These are phyloP conservation scores for Wickerhamomyces sp. DNA, from an alignment of 1,139 yeast genomes.

Conservation along the genomic window DNA sequence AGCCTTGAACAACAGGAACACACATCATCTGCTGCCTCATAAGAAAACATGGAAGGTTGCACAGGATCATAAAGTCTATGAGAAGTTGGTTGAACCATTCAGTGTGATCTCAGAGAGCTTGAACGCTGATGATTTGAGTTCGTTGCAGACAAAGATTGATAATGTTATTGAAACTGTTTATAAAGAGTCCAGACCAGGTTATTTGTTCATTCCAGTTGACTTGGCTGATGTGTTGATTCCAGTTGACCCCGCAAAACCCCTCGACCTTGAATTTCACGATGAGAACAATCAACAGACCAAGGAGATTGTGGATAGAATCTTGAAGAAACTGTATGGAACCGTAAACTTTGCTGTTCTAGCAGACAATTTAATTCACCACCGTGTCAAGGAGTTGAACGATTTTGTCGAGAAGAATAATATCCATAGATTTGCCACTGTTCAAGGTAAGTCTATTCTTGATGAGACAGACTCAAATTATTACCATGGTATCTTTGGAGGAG, in stretches of 20 bases:
- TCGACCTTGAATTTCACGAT: slow-evolving; percentile 24
- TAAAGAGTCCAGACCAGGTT: slow-evolving; percentile 61
- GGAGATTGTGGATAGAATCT: slow-evolving; percentile 37
- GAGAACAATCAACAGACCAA: slow-evolving; percentile 30
- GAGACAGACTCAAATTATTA: slow-evolving; percentile 50
- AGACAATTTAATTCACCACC: slow-evolving; percentile 62
- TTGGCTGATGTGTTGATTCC: slow-evolving; percentile 45
- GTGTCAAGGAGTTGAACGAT: slow-evolving; percentile 36
- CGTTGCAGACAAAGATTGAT: slow-evolving; percentile 36
- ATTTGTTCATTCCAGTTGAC: slow-evolving; percentile 63
- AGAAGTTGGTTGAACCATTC: slow-evolving; percentile 53
- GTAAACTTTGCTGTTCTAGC: slow-evolving; percentile 54
- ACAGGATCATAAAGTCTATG: slow-evolving; percentile 62
- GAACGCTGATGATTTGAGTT: slow-evolving; percentile 36
- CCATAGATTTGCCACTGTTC: slow-evolving; percentile 38
- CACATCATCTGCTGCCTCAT: slow-evolving; percentile 67
- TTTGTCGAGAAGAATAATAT: slow-evolving; percentile 42
- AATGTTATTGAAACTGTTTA: slow-evolving; percentile 47
- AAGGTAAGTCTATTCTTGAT: slow-evolving; percentile 57
- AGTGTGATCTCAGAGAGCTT: slow-evolving; percentile 53
- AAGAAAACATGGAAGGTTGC: slow-evolving; percentile 37
- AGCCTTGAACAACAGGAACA: slow-evolving; percentile 19
- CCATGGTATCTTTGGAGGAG: slow-evolving; percentile 63
- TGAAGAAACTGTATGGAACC: slow-evolving; percentile 37
- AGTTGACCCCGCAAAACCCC: slow-evolving; percentile 20